Conservation (phyloP, 768 basidiomycete genomes). For the Lactarius indigo region DNA sequence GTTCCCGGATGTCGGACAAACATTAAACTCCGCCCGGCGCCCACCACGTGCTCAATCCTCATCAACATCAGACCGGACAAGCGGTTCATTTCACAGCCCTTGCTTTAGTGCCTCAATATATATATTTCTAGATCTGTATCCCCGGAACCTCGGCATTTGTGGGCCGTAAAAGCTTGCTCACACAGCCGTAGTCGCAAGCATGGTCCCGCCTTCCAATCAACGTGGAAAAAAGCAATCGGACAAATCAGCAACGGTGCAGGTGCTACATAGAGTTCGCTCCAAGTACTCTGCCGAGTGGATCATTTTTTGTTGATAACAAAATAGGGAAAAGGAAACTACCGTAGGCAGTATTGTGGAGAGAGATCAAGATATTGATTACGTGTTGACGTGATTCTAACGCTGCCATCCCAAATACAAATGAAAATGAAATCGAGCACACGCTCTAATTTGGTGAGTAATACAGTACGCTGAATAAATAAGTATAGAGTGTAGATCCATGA, state of each 20-base stretch:
- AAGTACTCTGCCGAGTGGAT: not conserved
- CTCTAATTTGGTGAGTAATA: slow-evolving; percentile 19
- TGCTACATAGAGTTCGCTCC: not conserved
- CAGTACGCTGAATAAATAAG: not conserved
- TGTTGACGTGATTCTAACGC: not conserved
- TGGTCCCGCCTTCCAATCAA: not conserved
- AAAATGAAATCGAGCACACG: not conserved
- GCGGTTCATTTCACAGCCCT: not conserved
- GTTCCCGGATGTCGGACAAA: not conserved
- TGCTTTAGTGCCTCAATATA: not conserved
- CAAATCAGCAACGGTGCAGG: not conserved
- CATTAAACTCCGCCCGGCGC: not conserved
- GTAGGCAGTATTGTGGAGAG: not conserved
- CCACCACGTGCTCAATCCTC: not conserved
- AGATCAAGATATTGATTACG: not conserved
- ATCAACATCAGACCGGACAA: not conserved
- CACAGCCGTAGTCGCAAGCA: not conserved
- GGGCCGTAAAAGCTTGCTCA: not conserved
- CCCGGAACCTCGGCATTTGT: not conserved
- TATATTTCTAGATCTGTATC: not conserved
- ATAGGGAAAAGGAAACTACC: not conserved
- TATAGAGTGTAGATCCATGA: not conserved
- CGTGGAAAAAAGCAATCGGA: not conserved
- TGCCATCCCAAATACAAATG: slow-evolving; percentile 1
- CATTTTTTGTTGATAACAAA: not conserved